Evolutionary conservation across 768 basidiomycete species (phyloP).

Genomic region (Tricholoma bakamatsutake): DNA sequence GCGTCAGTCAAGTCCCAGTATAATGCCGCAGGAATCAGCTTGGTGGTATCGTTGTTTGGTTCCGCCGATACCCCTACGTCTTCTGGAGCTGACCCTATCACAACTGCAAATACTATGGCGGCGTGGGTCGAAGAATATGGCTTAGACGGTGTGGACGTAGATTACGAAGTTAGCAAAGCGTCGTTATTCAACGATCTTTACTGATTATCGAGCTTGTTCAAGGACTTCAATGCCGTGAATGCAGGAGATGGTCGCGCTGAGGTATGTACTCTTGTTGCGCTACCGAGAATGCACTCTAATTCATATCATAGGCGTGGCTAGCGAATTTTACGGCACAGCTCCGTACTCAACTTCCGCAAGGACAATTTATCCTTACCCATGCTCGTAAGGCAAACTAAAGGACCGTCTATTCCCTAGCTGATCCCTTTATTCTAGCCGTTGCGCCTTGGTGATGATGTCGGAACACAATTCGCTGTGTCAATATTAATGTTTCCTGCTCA

Average conservation of each 20-base stretch:
- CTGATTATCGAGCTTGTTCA: not conserved
- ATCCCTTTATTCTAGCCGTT: slow-evolving; percentile 27
- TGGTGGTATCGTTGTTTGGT: slow-evolving; percentile 54
- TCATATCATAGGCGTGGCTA: slow-evolving; percentile 35
- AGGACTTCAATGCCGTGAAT: slow-evolving; percentile 49
- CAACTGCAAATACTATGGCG: slow-evolving; percentile 44
- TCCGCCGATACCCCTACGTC: slow-evolving; percentile 42
- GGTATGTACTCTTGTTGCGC: slow-evolving; percentile 19
- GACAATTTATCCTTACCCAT: slow-evolving; percentile 45
- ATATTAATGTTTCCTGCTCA: slow-evolving; percentile 7
- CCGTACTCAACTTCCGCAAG: slow-evolving; percentile 39
- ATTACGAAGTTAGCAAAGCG: slow-evolving; percentile 38
- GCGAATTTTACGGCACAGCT: slow-evolving; percentile 44
- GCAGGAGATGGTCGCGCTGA: slow-evolving; percentile 38
- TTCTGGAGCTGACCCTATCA: slow-evolving; percentile 36
- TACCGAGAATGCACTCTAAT: not conserved
- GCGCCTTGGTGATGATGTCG: slow-evolving; percentile 33
- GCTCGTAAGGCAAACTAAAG: slow-evolving; percentile 34
- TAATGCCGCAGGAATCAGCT: slow-evolving; percentile 47
- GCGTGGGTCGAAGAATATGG: slow-evolving; percentile 42
- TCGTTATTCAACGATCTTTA: not conserved
- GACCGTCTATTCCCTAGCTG: not conserved
- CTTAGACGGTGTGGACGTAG: slow-evolving; percentile 56
- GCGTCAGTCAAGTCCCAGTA: slow-evolving; percentile 40
- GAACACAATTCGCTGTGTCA: not conserved